A percentile compares a stretch with the other conserved stretches of the same genome.
phyloP scores from a whole-genome alignment of 83 land plant species.

The Larix sibirica region DNA sequence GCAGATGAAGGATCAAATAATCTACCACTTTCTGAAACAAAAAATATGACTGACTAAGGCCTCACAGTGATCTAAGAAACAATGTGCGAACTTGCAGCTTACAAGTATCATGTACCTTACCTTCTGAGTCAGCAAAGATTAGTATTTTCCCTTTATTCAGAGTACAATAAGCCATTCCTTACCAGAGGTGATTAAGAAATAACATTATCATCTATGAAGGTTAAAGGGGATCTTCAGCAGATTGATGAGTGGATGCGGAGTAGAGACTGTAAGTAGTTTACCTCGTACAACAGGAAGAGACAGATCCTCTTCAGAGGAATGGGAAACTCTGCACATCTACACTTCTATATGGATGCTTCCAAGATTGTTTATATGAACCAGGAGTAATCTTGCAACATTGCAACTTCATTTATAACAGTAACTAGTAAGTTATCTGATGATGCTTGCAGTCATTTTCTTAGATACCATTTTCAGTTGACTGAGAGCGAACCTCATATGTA shows the following conservation, averaged over 20 bases:
- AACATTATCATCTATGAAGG: not conserved
- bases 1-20: not conserved
- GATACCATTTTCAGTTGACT: slow-evolving; percentile 2
- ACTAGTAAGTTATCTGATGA: not conserved
- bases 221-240: not conserved
- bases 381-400: not conserved
- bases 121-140: not conserved
- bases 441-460: not conserved
- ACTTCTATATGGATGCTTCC: not conserved
- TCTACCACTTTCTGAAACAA: slow-evolving; percentile 3
- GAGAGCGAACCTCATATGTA: not conserved
- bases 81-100: not conserved
- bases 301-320: not conserved
- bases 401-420: not conserved
- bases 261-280: not conserved
- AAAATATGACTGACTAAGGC: not conserved
- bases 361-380: not conserved
- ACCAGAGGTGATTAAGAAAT: not conserved
- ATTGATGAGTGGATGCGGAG: not conserved
- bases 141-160: not conserved
- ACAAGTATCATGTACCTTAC: not conserved
- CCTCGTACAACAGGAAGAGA: not conserved
- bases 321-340: not conserved
- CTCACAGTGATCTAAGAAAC: not conserved
- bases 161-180: not conserved